Conservation (phyloP, 2,329 filamentous ascomycete genomes). For the Sporothrix curviconia region DNA sequence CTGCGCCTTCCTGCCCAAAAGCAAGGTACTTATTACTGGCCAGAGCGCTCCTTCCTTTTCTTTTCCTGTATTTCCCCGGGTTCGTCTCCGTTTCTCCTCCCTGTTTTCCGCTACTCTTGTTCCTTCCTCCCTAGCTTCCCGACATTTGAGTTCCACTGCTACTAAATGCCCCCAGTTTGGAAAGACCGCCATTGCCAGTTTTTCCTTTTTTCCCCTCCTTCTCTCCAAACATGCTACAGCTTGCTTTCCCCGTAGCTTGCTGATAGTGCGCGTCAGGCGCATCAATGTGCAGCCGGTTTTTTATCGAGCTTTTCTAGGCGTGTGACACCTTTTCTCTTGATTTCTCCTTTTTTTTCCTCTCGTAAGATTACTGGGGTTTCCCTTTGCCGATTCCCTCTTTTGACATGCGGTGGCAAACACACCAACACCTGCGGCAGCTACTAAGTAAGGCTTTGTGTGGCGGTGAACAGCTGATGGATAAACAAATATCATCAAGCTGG, state of each 20-base stretch:
- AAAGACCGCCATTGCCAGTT: neutral
- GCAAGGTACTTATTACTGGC: too few species aligned
- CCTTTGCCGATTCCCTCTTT: neutral
- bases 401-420: too few species aligned
- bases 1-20: too few species aligned
- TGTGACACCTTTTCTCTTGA: neutral
- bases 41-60: neutral
- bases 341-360: too few species aligned
- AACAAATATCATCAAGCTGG: too few species aligned
- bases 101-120: neutral
- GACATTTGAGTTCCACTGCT: neutral
- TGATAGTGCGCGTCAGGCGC: neutral
- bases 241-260: neutral
- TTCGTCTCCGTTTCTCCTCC: neutral
- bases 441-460: too few species aligned
- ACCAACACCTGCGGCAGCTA: too few species aligned
- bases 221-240: too few species aligned
- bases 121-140: neutral
- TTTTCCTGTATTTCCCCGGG: neutral
- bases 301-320: neutral
- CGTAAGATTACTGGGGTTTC: neutral
- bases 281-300: slow-evolving; percentile 5
- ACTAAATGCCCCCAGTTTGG: neutral
- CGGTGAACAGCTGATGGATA: too few species aligned
- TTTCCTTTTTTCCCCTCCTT: neutral